Evolutionary conservation across 2,329 filamentous ascomycete species (phyloP), one percentile per base, ranked within the genome.

Genomic region (Coniochaeta pulveracea): DNA sequence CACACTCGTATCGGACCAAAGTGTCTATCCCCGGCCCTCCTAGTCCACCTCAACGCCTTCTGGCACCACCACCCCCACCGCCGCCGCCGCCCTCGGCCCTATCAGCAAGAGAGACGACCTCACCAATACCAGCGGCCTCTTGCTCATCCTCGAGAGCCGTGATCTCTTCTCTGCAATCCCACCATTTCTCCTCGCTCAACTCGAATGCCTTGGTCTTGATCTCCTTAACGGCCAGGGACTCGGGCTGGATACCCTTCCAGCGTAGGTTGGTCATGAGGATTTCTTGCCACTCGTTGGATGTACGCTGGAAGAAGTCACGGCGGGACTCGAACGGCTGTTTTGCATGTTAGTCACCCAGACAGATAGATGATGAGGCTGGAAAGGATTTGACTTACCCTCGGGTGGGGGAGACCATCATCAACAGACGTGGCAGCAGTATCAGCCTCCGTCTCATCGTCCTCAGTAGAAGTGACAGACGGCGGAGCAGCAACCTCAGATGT

Each of bases 141-240:
- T 96, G 86, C 61, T 95, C 89, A 57, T 95, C 89, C 58, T 98
- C 91, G 49, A 96, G 58, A 6, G 76, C 81, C 34, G 79, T 81
- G 43, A 98, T 83, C 60, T 96, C 89, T 61, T 98, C 91, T 47
- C 91, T 73, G 52, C 81, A 86, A 64, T 95, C 91, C 91, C 91
- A 98, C 91, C 91, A 98, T 56, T 93, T 94, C 60, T 88, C 83
- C 57, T 98, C 91, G 25, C 88, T 88, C 42, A 85, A 69, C 50
- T 85, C 80, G 54, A 95, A 98, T 1, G 86, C 91, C 52, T 76
- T 78, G 48, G 88, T 81, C 55, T 93, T 86, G 48, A 96, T 77
- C 62, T 96, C 91, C 64, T 98, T 98, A 49, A 93, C 64, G 1
- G 75, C 67, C 42, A 85, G 69, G 25, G 75, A 69, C 54, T 83